These are phyloP conservation scores for Starmerella tilneyi DNA, from an alignment of 805 yeast species.

Conservation along the genomic window DNA sequence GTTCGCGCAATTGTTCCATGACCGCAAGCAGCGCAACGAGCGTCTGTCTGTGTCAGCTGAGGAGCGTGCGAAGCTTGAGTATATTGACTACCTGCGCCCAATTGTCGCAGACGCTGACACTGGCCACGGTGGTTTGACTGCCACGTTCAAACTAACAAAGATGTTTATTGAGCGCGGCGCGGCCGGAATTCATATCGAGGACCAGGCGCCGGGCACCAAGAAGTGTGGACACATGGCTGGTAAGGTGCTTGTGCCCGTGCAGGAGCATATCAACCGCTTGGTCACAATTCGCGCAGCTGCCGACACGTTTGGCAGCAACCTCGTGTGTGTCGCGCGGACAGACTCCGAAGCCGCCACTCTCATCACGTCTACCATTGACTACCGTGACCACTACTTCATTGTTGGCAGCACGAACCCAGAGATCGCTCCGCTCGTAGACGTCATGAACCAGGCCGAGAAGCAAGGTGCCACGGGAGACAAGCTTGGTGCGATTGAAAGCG, in stretches of 20 bases:
- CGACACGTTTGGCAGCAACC: constrained; percentile 79
- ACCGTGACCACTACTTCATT: constrained; percentile 86
- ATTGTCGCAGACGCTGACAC: constrained; percentile 97
- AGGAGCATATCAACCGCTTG: constrained; percentile 91
- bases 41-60: constrained; percentile 49
- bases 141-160: constrained; percentile 88
- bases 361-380: constrained; percentile 85
- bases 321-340: constrained; percentile 85
- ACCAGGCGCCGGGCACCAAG: constrained; percentile 97
- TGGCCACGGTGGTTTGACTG: constrained; percentile 98
- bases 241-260: constrained; percentile 92
- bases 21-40: constrained; percentile 87
- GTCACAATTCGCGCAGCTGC: constrained; percentile 92
- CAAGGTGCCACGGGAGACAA: constrained; percentile 62
- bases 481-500: constrained; percentile 62
- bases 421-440: constrained; percentile 59
- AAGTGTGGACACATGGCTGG: constrained; percentile 99
- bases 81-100: constrained; percentile 84
- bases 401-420: constrained; percentile 85
- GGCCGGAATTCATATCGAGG: constrained; percentile 97
- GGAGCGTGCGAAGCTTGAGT: constrained; percentile 59
- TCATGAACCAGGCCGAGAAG: constrained; percentile 71
- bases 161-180: constrained; percentile 97
- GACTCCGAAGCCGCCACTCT: constrained; percentile 97
- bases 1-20: constrained; percentile 95